Conservation (phyloP, 495 filamentous ascomycete genomes). For the Barbatosphaeria neglecta region DNA sequence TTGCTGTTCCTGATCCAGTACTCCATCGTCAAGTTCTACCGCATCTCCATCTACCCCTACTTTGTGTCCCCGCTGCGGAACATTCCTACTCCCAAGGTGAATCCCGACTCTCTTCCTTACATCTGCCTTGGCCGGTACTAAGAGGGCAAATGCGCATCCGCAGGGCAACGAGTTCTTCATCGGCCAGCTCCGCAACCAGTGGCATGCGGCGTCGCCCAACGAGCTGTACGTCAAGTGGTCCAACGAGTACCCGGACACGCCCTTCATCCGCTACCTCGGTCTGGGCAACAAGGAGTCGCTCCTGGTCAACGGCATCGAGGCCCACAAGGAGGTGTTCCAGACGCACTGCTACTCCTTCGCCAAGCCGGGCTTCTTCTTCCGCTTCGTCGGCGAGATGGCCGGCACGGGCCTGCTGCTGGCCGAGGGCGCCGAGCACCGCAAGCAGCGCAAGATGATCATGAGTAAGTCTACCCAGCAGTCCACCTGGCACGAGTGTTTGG, state of each 20-base stretch:
- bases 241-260: constrained; percentile 8
- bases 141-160: not conserved
- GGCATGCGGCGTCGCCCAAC: constrained; percentile 8
- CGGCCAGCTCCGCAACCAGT: constrained; percentile 7
- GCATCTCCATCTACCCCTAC: constrained; percentile 11
- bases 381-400: constrained; percentile 11
- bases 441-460: constrained; percentile 11
- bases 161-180: constrained; percentile 8
- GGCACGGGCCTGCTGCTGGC: constrained; percentile 16
- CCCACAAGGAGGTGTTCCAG: constrained; percentile 15
- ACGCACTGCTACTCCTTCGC: constrained; percentile 15
- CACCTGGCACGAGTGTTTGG: no score
- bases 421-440: constrained; percentile 14
- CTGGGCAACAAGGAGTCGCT: constrained; percentile 15
- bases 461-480: not conserved
- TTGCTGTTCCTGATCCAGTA: constrained; percentile 9
- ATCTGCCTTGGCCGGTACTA: not conserved
- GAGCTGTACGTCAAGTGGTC: constrained; percentile 11
- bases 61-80: constrained; percentile 11
- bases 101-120: not conserved
- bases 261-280: constrained; percentile 16
- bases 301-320: constrained; percentile 13
- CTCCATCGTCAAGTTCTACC: constrained; percentile 8
- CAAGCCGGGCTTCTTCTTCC: constrained; percentile 11
- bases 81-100: constrained; percentile 11